These are phyloP conservation scores for Golovinomyces cichoracearum DNA, from an alignment of 2,329 filamentous ascomycete genomes.

Conservation along the genomic window DNA sequence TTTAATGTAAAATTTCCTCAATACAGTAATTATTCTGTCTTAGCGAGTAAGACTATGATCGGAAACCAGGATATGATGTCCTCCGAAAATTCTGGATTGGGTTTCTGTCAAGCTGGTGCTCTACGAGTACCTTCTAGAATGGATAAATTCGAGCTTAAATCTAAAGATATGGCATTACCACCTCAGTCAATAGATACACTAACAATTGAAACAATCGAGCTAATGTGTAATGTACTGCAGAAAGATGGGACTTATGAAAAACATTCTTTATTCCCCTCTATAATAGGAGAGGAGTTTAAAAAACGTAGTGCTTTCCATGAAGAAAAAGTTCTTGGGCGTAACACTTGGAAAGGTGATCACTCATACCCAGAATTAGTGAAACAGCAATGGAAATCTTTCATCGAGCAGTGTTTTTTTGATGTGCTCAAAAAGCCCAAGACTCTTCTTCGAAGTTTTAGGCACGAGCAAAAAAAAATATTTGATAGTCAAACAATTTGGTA, in stretches of 20 bases:
- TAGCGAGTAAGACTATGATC: background rate
- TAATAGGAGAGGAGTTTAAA: slow-evolving; percentile 4
- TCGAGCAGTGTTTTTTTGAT: slow-evolving; percentile 37
- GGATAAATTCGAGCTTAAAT: background rate
- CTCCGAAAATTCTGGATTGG: background rate
- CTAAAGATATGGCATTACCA: slow-evolving; percentile 10
- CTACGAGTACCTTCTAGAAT: background rate
- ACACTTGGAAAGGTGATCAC: slow-evolving; percentile 1
- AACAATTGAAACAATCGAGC: slow-evolving; percentile 29
- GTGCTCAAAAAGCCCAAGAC: slow-evolving; percentile 31
- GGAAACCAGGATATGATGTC: background rate
- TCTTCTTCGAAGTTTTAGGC: slow-evolving; percentile 30
- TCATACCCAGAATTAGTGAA: background rate
- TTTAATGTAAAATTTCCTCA: background rate
- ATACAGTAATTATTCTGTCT: background rate
- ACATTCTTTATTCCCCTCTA: slow-evolving; percentile 20
- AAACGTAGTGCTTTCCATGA: slow-evolving; percentile 1
- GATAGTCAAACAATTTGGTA: slow-evolving; percentile 38
- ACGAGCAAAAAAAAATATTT: slow-evolving; percentile 22
- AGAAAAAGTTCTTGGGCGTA: background rate
- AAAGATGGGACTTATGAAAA: slow-evolving; percentile 28
- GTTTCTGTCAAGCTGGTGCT: background rate
- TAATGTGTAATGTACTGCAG: slow-evolving; percentile 33
- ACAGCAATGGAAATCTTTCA: slow-evolving; percentile 30
- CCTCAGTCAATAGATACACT: slow-evolving; percentile 32